A percentile compares a stretch with the other conserved stretches of the same genome.
phyloP scores from a whole-genome alignment of 352 stramenopile genomes.

The Thraustotheca clavata region DNA sequence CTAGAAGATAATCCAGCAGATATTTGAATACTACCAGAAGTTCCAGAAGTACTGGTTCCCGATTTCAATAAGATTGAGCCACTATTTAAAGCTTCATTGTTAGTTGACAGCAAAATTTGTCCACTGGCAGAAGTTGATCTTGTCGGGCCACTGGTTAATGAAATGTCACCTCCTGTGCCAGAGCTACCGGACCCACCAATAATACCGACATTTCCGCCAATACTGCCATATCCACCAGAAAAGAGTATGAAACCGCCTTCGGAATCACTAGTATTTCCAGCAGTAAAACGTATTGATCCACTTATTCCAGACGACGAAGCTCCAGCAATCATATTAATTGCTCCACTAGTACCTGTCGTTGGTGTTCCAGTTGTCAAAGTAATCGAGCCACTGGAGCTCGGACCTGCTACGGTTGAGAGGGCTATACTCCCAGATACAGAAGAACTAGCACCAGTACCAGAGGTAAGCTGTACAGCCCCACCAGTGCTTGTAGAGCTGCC shows the following conservation, averaged over 20 bases:
- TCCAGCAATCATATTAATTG: not conserved
- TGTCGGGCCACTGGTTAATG: constrained; percentile 4
- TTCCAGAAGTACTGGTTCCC: constrained; percentile 1
- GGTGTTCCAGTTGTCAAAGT: constrained; percentile 6
- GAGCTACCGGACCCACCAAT: not conserved
- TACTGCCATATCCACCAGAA: not conserved
- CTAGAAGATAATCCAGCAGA: not conserved
- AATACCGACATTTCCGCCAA: not conserved
- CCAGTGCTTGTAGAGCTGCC: constrained; percentile 1
- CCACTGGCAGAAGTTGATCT: constrained; percentile 14
- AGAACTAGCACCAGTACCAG: constrained; percentile 11
- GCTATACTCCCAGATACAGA: constrained; percentile 6
- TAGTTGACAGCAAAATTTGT: constrained; percentile 13
- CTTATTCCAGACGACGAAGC: not conserved
- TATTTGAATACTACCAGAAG: not conserved
- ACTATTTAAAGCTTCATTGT: constrained; percentile 3
- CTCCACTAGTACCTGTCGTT: not conserved
- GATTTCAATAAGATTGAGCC: not conserved
- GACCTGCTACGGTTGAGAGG: constrained; percentile 5
- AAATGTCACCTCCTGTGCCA: not conserved
- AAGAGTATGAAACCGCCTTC: not conserved
- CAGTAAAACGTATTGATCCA: not conserved
- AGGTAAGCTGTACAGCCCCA: not conserved
- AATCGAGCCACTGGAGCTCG: constrained; percentile 14
- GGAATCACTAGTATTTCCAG: not conserved